phyloP scores from a whole-genome alignment of 805 yeast genomes.

The Sporopachydermia quercuum region DNA sequence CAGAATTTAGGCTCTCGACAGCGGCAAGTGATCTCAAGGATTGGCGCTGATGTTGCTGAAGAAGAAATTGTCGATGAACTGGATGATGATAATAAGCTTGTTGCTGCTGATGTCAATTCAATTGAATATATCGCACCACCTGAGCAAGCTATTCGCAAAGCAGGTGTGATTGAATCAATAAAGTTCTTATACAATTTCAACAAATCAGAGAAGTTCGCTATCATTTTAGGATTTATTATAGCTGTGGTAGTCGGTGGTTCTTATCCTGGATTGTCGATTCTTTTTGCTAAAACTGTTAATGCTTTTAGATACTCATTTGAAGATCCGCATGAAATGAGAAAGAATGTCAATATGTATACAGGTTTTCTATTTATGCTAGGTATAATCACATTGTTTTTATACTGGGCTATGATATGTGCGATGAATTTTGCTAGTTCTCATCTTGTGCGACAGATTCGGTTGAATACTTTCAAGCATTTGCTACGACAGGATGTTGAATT shows the following conservation, averaged over 20 bases:
- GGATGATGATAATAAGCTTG: neutral
- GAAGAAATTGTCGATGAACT: neutral
- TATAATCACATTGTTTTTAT: constrained; percentile 2
- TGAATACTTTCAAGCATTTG: constrained; percentile 9
- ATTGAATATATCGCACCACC: neutral
- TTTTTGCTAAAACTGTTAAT: neutral
- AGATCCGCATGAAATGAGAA: neutral
- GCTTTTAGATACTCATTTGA: neutral
- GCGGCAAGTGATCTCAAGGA: too few species aligned
- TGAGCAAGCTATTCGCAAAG: neutral
- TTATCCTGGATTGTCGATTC: neutral
- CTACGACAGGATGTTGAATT: constrained; percentile 15
- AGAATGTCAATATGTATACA: neutral
- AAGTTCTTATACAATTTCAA: constrained; percentile 14
- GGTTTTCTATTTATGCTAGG: constrained; percentile 2
- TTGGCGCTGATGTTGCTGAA: neutral
- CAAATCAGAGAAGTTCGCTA: constrained; percentile 11
- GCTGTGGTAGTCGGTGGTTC: constrained; percentile 1
- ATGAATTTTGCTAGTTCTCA: constrained; percentile 8
- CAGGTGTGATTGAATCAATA: constrained; percentile 4
- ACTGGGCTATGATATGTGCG: constrained; percentile 5
- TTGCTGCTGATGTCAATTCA: neutral
- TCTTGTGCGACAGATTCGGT: constrained; percentile 13
- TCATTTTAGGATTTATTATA: constrained; percentile 14
- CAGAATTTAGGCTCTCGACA: neutral